Conservation (phyloP, 352 stramenopile species). For the Globisporangium polare region DNA sequence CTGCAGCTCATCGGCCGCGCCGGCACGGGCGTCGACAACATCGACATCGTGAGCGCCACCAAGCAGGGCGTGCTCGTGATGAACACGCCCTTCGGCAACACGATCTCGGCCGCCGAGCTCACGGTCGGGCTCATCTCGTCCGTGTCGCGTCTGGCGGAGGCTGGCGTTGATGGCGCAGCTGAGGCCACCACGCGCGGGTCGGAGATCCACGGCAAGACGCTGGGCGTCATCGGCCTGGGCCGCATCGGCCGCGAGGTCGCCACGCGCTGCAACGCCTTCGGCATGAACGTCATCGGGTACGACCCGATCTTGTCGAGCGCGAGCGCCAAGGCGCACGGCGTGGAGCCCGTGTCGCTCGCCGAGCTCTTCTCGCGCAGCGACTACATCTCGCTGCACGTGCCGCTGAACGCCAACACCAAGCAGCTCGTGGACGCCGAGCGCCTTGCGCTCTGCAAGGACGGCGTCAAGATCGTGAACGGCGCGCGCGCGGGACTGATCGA, state of each 20-base stretch:
- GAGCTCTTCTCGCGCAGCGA: slow-evolving; percentile 91
- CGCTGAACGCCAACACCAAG: slow-evolving; percentile 93
- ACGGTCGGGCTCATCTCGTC: slow-evolving; percentile 89
- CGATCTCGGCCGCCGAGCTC: slow-evolving; percentile 93
- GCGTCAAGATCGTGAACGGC: slow-evolving; percentile 93
- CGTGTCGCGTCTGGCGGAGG: slow-evolving; percentile 40
- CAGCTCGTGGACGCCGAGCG: slow-evolving; percentile 85
- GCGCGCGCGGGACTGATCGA: slow-evolving; percentile 93
- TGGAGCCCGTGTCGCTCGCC: slow-evolving; percentile 81
- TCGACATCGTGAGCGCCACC: slow-evolving; percentile 89
- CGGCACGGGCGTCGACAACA: slow-evolving; percentile 93
- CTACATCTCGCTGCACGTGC: slow-evolving; percentile 96
- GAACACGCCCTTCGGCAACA: slow-evolving; percentile 96
- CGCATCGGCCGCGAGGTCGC: slow-evolving; percentile 93
- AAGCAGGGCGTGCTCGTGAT: slow-evolving; percentile 94
- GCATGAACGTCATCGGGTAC: slow-evolving; percentile 94
- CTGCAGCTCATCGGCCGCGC: slow-evolving; percentile 88
- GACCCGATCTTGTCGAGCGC: slow-evolving; percentile 90
- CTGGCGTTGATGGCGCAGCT: neutral
- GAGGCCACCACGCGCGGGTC: slow-evolving; percentile 34
- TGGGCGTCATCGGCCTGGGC: slow-evolving; percentile 93
- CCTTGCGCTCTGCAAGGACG: slow-evolving; percentile 88
- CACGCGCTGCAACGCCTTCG: slow-evolving; percentile 89
- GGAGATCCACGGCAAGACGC: slow-evolving; percentile 88
- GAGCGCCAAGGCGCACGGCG: slow-evolving; percentile 67